Evolutionary conservation across 2,329 filamentous ascomycete genomes (phyloP), one percentile per base, ranked within the genome.

Genomic region (Mariannaea elegans): DNA sequence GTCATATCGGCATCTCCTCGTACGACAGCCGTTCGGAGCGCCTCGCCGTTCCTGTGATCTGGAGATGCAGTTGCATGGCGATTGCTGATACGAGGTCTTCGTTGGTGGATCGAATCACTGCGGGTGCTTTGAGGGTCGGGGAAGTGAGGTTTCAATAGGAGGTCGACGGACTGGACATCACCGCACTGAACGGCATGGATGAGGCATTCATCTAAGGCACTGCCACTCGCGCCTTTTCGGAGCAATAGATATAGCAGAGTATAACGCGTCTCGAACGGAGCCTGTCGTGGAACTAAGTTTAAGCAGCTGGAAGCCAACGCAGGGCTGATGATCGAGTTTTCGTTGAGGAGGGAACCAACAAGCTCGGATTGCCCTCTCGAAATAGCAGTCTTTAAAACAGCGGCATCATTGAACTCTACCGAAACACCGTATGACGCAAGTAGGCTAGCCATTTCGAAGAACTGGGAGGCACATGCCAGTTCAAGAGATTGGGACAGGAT

Each of bases 361-460:
- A 87, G 71, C 27, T 78, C 79, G 4, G 80, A 65, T 16, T 84
- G 80, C 0, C 81, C 80, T 16, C 70, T 72, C 3, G 66, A 66
- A 32, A 87, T 78, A 3, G 83, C 81, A 21, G 75, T 77, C n/a
- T 81, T 81, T 4, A 87, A 57, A 2, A 80, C 80, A 7, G 76
- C 72, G 0, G 80, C 84, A 46, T 84, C 79, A 36, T 85, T 78
- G 57, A 82, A 83, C 63, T 86, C 84, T 27, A 86, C 75, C 0
- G 84, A 85, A 0, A 83, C 83, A 7, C 84, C 83, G 54, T 86
- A 81, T 3, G 73, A 71, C 19, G 85, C 76, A 7, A 88, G 73
- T n/a, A 87, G 73, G 34, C 74, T 75, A 2, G 84, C 80, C 80
- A 87, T 83, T 38, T 85, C 82, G 56, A 82, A 77, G 59, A 83